These are phyloP conservation scores for Podaxis pistillaris DNA, from an alignment of 768 basidiomycete genomes.

Conservation along the genomic window DNA sequence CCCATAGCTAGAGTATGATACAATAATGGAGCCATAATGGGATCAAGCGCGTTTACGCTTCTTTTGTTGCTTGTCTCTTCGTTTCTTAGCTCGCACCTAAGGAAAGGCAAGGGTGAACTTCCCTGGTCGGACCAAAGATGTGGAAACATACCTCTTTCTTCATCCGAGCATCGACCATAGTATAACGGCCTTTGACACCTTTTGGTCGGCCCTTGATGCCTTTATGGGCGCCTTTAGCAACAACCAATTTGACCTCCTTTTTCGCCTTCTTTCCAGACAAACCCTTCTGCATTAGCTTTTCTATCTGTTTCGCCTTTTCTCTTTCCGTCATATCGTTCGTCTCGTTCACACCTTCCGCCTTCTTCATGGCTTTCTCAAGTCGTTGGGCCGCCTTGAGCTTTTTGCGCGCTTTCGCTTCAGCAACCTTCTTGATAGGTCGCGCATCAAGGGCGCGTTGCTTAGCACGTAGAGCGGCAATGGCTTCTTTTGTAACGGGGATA, in stretches of 20 bases:
- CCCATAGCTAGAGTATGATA: neutral
- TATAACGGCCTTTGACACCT: constrained; percentile 93
- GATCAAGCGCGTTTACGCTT: constrained; percentile 38
- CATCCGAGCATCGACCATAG: constrained; percentile 94
- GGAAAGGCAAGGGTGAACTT: neutral
- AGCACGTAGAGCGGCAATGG: constrained; percentile 77
- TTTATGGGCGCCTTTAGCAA: constrained; percentile 87
- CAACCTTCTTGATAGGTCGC: constrained; percentile 97
- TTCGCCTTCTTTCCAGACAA: constrained; percentile 61
- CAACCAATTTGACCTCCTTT: constrained; percentile 82
- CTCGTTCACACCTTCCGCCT: constrained; percentile 89
- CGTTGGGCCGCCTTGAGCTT: constrained; percentile 85
- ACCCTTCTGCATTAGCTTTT: constrained; percentile 86
- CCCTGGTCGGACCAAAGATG: neutral
- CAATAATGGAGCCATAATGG: constrained; percentile 1
- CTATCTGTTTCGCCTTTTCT: constrained; percentile 92
- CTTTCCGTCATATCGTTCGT: constrained; percentile 90
- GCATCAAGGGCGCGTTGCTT: constrained; percentile 94
- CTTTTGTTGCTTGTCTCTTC: constrained; percentile 72
- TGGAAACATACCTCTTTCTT: constrained; percentile 73
- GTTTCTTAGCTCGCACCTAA: constrained; percentile 82
- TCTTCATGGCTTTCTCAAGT: constrained; percentile 91
- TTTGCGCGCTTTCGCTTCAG: constrained; percentile 97
- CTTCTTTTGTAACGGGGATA: constrained; percentile 96
- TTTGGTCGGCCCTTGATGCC: constrained; percentile 92